Conservation (phyloP, 306 rosid genomes). For the Malus fusca region DNA sequence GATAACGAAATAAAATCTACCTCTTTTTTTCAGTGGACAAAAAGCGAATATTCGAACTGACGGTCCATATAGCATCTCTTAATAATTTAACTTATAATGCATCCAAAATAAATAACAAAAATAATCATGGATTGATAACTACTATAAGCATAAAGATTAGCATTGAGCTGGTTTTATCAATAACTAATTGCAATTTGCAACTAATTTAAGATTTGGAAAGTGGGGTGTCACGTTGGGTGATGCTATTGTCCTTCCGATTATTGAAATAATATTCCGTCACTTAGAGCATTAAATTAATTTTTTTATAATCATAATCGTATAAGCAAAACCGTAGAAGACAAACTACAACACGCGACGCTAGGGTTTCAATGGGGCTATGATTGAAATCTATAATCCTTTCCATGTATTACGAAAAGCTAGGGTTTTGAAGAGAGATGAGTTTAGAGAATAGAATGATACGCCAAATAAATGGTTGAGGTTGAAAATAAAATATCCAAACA, state of each 20-base stretch:
- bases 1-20: slow-evolving; percentile 19
- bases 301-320: too few relatives aligned
- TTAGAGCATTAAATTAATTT: too few relatives aligned
- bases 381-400: too few relatives aligned
- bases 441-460: too few relatives aligned
- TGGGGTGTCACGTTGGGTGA: neutral
- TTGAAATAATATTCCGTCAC: too few relatives aligned
- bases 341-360: too few relatives aligned
- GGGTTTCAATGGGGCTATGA: too few relatives aligned
- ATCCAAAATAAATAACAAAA: neutral
- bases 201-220: neutral
- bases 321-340: too few relatives aligned
- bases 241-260: too few relatives aligned
- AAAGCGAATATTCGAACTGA: slow-evolving; percentile 31
- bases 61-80: slow-evolving; percentile 22
- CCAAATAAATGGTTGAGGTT: neutral
- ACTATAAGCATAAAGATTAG: neutral
- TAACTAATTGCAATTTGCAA: neutral
- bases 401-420: too few relatives aligned
- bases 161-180: slow-evolving; percentile 1
- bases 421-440: too few relatives aligned
- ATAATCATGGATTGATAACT: neutral
- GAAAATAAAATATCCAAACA: too few relatives aligned
- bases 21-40: slow-evolving; percentile 16
- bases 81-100: neutral